These are phyloP conservation scores for Flaveria trinervia DNA, from an alignment of 129 eudicot species.

Conservation along the genomic window DNA sequence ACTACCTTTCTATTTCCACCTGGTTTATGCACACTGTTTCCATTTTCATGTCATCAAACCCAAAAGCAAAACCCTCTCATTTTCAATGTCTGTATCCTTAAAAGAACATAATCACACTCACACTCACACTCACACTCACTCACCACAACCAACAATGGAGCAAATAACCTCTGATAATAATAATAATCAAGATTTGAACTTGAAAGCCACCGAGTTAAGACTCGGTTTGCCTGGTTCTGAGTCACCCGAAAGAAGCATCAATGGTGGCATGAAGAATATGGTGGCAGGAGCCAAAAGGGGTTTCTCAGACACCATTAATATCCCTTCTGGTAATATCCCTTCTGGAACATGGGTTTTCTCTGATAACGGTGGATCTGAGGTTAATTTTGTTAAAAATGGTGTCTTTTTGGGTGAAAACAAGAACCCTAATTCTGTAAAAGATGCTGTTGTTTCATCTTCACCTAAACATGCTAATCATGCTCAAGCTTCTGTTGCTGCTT, in stretches of 20 bases:
- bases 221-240: conserved; percentile 89
- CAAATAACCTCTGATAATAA: background rate
- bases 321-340: background rate
- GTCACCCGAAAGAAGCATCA: conserved; percentile 51
- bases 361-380: conserved; percentile 53
- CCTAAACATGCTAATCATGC: background rate
- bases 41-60: conserved; percentile 30
- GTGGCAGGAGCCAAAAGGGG: conserved; percentile 70
- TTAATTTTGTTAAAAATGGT: conserved; percentile 45
- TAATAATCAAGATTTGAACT: conserved; percentile 45
- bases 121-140: background rate
- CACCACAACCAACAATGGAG: conserved; percentile 27
- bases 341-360: conserved; percentile 49
- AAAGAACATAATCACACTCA: background rate
- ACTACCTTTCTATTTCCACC: conserved; percentile 19
- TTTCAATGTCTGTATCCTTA: conserved; percentile 36
- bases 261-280: conserved; percentile 24
- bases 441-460: conserved; percentile 1
- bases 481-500: conserved; percentile 25
- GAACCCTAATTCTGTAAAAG: conserved; percentile 33
- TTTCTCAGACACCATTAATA: conserved; percentile 42
- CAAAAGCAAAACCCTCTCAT: conserved; percentile 10
- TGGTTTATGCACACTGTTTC: conserved; percentile 29
- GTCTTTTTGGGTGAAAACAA: conserved; percentile 43
- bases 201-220: conserved; percentile 81